Percentiles rank a stretch among this genome's conserved stretches.
phyloP scores from a whole-genome alignment of 306 rosid species.

The Oemleria cerasiformis region DNA sequence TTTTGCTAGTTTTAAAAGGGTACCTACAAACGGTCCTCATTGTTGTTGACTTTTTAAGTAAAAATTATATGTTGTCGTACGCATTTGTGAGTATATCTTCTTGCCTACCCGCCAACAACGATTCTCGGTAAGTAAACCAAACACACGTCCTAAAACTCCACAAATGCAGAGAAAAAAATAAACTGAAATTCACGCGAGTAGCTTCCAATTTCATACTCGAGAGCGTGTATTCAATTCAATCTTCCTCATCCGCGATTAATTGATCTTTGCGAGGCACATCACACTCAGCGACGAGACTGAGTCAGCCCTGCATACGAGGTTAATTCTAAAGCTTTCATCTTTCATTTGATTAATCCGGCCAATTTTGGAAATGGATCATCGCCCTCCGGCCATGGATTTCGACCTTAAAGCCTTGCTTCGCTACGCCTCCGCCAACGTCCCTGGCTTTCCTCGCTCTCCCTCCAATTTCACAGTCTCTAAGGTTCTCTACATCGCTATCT shows the following conservation, averaged over 20 bases:
- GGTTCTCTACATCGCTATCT: constrained; percentile 38
- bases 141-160: not conserved
- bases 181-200: not conserved
- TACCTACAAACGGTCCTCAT: too few relatives aligned
- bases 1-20: too few relatives aligned
- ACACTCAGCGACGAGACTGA: not conserved
- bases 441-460: constrained; percentile 60
- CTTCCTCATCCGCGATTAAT: not conserved
- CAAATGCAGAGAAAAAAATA: not conserved
- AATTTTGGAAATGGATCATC: constrained; percentile 12
- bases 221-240: not conserved
- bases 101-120: not conserved
- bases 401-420: constrained; percentile 48
- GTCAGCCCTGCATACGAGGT: not conserved
- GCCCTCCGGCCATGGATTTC: constrained; percentile 40
- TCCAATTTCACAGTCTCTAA: constrained; percentile 61
- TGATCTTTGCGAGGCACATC: not conserved
- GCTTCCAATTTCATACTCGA: not conserved
- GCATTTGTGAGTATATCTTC: not conserved
- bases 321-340: not conserved
- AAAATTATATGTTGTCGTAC: too few relatives aligned
- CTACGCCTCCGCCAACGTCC: constrained; percentile 64
- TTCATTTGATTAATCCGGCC: too few relatives aligned
- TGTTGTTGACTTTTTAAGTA: too few relatives aligned
- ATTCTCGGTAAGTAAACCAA: too few relatives aligned